A percentile compares a stretch with the other conserved stretches of the same genome.
These are phyloP conservation scores for Coemansia brasiliensis DNA, from an alignment of 192 early-diverging fungal species.

Conservation along the genomic window DNA sequence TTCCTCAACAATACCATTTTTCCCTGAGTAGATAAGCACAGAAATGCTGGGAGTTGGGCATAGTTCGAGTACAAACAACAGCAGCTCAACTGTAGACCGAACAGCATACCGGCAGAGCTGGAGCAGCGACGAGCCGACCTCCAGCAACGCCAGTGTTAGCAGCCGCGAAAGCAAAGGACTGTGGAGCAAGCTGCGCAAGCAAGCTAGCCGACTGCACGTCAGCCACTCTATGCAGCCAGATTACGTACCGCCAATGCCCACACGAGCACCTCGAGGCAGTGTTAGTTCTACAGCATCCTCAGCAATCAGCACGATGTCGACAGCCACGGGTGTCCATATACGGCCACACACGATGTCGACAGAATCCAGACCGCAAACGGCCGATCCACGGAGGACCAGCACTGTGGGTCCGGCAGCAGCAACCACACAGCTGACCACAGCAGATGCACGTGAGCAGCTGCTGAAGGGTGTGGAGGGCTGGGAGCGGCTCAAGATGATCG, in stretches of 20 bases:
- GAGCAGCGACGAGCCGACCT: constrained; percentile 49
- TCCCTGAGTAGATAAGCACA: not conserved
- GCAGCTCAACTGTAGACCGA: constrained; percentile 8
- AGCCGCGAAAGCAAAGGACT: constrained; percentile 30
- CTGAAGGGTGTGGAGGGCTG: constrained; percentile 7
- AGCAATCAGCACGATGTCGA: not conserved
- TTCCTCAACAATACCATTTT: not conserved
- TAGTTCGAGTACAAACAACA: not conserved
- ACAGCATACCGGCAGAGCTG: constrained; percentile 37
- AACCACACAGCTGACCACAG: not conserved
- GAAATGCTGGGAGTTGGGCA: constrained; percentile 31
- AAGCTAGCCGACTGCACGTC: constrained; percentile 29
- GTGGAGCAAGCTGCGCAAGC: constrained; percentile 48
- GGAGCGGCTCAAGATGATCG: constrained; percentile 18
- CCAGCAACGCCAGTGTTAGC: constrained; percentile 36
- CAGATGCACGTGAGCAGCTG: constrained; percentile 9
- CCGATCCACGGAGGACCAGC: constrained; percentile 2
- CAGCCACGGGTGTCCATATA: not conserved
- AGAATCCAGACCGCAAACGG: not conserved
- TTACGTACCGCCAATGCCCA: not conserved
- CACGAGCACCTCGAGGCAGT: not conserved
- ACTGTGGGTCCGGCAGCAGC: not conserved
- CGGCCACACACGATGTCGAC: not conserved
- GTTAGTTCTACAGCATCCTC: too few relatives aligned
- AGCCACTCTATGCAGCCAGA: constrained; percentile 2